Base-by-base conservation (phyloP, 2,329 filamentous ascomycete species). In the Diplodia scrobiculata region DNA sequence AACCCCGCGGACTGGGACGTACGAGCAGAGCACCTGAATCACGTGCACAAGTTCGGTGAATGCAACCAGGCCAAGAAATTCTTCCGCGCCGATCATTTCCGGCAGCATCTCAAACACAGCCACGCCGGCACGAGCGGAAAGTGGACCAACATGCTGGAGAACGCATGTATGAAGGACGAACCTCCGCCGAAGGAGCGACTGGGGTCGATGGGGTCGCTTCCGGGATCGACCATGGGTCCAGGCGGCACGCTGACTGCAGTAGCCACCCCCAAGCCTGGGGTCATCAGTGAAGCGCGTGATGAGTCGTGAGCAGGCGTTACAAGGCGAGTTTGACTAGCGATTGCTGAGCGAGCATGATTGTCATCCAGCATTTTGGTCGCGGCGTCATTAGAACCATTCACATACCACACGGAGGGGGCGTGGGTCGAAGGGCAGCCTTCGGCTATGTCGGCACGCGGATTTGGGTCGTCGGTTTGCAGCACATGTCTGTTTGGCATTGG, bases 61-160 rank as follows among this genome's bases (percentile, higher is more conserved):
- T 99, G 95, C 84, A 99, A 99, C 77, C 92, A 95, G 73, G 90
- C 91, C 71, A 99, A 99, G 83, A 98, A 98, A 77, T 99, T 99
- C 78, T 99, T 91, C 81, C 87, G 95, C 45, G 95, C 95, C 38
- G 95, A 99, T 77, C 95, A 99, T 77, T 99, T 99, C 83, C 88
- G 95, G 67, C 95, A 99, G 78, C 95, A 99, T 79, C 83, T 99
- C 67, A 99, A 98, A 82, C 95, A 99, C 77, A 97, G 92, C 76
- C 95, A 98, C 79, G 91, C 91, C 45, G 95, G 95, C 41, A 94
- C 92, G 0, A 97, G 92, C 78, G 95, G 95, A 36, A 98, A 98
- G 79, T 99, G 95, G 95, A 99, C 95, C 13, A 98, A 98, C 78
- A 93, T 97, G 84, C 83, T 99, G 38, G 95, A 99, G 77, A 96